Evolutionary conservation across 495 filamentous ascomycete genomes (phyloP).

Genomic region (Chaetomium cochliodes): DNA sequence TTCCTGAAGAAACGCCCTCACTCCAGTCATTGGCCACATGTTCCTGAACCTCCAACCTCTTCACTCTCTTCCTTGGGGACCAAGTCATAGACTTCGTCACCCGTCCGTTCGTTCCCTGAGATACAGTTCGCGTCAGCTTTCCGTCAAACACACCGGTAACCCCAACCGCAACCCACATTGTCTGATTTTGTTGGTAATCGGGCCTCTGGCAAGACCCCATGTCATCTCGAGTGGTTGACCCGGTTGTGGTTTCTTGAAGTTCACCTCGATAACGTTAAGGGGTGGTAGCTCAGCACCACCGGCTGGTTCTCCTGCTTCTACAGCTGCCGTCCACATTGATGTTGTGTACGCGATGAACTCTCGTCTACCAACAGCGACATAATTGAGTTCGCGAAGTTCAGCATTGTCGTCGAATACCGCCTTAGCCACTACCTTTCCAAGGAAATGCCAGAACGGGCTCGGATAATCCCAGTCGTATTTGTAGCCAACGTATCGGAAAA

Average conservation of each 20-base stretch:
- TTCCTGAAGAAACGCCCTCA: too few species aligned
- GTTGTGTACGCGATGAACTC: conserved; percentile 18
- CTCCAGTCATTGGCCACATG: too few species aligned
- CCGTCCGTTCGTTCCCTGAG: conserved; percentile 16
- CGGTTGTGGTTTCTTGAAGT: conserved; percentile 20
- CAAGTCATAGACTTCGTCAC: background rate
- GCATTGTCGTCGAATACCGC: conserved; percentile 13
- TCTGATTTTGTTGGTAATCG: conserved; percentile 11
- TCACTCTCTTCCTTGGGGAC: background rate
- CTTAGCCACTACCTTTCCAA: conserved; percentile 14
- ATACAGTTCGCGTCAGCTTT: conserved; percentile 2
- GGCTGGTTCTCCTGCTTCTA: conserved; percentile 8
- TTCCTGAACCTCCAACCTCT: background rate
- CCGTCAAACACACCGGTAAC: background rate
- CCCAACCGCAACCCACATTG: conserved; percentile 5
- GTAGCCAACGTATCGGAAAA: conserved; percentile 14
- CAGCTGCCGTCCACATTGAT: conserved; percentile 11
- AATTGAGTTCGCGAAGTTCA: conserved; percentile 14
- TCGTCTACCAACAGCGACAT: conserved; percentile 12
- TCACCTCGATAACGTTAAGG: conserved; percentile 15
- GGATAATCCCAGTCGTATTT: conserved; percentile 17
- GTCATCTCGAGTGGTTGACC: conserved; percentile 12
- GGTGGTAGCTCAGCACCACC: conserved; percentile 5
- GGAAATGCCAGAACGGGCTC: conserved; percentile 17
- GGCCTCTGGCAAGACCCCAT: conserved; percentile 14